Evolutionary conservation across 768 basidiomycete genomes (phyloP), one percentile per base, ranked within the genome.

Genomic region (Gelatoporia subvermispora): DNA sequence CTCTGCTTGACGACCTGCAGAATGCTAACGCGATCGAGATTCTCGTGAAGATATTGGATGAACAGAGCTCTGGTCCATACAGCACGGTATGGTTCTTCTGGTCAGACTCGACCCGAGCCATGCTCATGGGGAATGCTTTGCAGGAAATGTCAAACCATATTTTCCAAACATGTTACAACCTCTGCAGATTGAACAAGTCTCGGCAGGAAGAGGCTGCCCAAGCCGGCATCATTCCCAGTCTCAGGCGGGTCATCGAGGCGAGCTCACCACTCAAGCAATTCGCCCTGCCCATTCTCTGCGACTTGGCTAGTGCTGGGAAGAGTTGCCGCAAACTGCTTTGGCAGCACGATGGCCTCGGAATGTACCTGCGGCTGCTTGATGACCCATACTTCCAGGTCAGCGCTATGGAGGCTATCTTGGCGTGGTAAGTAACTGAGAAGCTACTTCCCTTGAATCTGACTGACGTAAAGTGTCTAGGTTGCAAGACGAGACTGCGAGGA

Each of bases 91-190:
- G 84, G n/a, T n/a, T n/a, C n/a, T n/a, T n/a, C n/a, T 72, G n/a
- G n/a, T n/a, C n/a, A n/a, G n/a, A n/a, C n/a, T n/a, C n/a, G n/a
- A 4, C 17, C 34, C 23, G 53, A 15, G 8, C 16, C 3, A 21
- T 23, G 20, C 35, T 21, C 35, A 48, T 24, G 5, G n/a, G 43
- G 40, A 3, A 18, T 36, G 43, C 34, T 28, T 20, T 28, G 8
- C 61, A 97, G 92, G 95, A 99, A 79, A 88, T 97, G 67, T 86
- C 91, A 43, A 98, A 97, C 54, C 93, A 97, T 59, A 83, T 96
- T 51, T 93, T 98, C 77, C 94, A 96, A 68, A 93, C 93, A 2
- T 92, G 94, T 60, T 98, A 91, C 73, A 95, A 95, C 57, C 84
- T 99, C 16, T 97, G 94, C 63, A 82, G 94, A 5, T 72, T 99